Evolutionary conservation across 768 basidiomycete species (phyloP), one percentile per base, ranked within the genome.

Genomic region (Termitomyces bulborhizus): DNA sequence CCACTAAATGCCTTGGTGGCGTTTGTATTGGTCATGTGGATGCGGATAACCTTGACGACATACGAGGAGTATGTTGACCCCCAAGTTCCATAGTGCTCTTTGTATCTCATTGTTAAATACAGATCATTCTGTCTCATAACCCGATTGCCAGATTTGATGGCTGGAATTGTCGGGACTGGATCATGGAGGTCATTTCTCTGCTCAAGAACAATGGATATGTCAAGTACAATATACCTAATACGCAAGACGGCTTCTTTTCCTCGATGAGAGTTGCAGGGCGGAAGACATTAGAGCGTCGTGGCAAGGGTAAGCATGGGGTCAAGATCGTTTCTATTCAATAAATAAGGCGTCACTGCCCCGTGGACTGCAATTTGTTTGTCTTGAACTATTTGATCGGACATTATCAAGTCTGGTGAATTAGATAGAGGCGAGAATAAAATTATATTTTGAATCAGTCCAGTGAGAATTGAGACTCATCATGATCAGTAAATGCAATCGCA

Each of bases 141-240:
- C 56, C 56, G 16, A 42, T 8, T 7, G 3, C 26, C 31, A 51
- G 21, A 34, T 51, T 57, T 26, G 2, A 46, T 5, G 56, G 45
- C 16, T 57, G 56, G 56, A 57, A 57, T 36, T 57, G 56, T 31
- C 37, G 56, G 6, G 36, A 57, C 39, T 57, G 56, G 56, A 21
- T 57, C 24, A 46, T 57, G 51, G 56, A 57, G 11, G 56, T 53
- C 36, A 8, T 53, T 16, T 27, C n/a, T 15, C n/a, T 53, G 29
- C 43, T 57, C 39, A 52, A 53, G 37, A 21, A 47, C 2, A 21
- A 42, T 13, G 31, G 39, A 24, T 47, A 34, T 16, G 40, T 56
- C 4, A 43, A 27, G 24, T 18, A 45, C 41, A 16, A 45, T n/a
- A 31, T 51, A 27, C 32, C 51, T 31, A 18, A 29, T 18, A 39